Evolutionary conservation across 179 eudicot species (phyloP), one percentile per base, ranked within the genome.

Genomic region (Patellifolia procumbens): DNA sequence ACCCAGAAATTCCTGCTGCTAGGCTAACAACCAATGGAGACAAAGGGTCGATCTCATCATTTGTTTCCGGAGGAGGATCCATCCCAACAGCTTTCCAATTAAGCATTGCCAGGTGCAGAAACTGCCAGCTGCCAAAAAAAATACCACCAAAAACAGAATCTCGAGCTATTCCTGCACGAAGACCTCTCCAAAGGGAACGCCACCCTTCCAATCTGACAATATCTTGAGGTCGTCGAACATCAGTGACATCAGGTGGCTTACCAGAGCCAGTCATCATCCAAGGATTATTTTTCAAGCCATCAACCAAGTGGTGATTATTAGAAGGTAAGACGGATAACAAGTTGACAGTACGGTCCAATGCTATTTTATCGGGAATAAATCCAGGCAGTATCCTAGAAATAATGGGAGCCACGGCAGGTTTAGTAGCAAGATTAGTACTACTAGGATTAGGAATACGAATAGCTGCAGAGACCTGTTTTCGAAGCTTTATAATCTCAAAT

Each of bases 261-360:
- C 97, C 99, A 74, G 99, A 90, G 32, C 99, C 99, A 61, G 97
- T 88, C 88, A 95, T 90, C 89, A 88, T 92, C 99, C 99, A 95
- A 1, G 99, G 97, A 76, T 91, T 86, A 75, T 90, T 91, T 88
- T 81, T 91, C 77, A 95, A 74, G 32, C 88, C 88, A 78, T 80
- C 88, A 20, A 67, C 67, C 62, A 93, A 73, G 68, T 88, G 82
- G n/a, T 72, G 64, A 77, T 82, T 76, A 58, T 84, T 88, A 43
- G 86, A 76, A 37, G 88, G 74, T 51, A 95, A 82, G 43, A 90
- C 86, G 43, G 97, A 86, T 77, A 95, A 85, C 52, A 95, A 89
- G 74, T 83, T 87, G 67, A 84, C 84, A 49, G 90, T 85, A 55
- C 88, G 90, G 29, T 88, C 89, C 81, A 91, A 76, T 66, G 88